Base-by-base conservation (phyloP, 164 flowering plant genomes). In the Macadamia tetraphylla region DNA sequence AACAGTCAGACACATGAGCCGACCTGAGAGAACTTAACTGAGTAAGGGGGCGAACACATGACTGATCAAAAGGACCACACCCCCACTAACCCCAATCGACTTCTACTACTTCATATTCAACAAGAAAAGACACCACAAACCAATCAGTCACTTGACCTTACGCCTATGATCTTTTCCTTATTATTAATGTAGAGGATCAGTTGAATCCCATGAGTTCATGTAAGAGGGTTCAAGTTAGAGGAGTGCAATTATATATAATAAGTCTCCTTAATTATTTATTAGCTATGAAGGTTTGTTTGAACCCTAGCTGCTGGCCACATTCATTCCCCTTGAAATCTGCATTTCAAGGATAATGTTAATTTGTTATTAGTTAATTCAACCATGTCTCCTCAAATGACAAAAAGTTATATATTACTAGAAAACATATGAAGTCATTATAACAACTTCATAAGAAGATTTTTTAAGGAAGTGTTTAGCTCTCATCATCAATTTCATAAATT, bases 391-490 rank as follows among this genome's bases (percentile, higher is more conserved):
- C 10, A 53, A 9, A 18, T 29, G 53, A 58, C 9, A 14, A 60
- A 11, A 60, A 30, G 43, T 17, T 17, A 60, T 5, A 30, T 14
- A 40, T 15, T 23, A 23, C 23, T 23, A 23, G 9, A 8, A 6
- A n/a, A 13, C 0, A 43, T 63, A 43, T 63, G 2, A 51, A 49
- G 71, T 29, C 18, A 11, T 44, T 10, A 44, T 56, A 70, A 64
- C 73, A 46, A 70, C 68, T 62, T 60, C 73, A 70, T 23, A 31
- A 64, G 14, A 30, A 3, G 11, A 11, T 51, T n/a, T 17, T 40
- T 56, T 66, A 30, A 56, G 15, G 15, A 2, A 0, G 15, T 15
- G 6, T 17, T 55, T 6, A 55, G 6, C 6, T 55, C 58, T 14
- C 58, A 14, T 14, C 58, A 14, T 14, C n/a, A 17, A 14, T 14